phyloP scores from a whole-genome alignment of 768 basidiomycete genomes.

The Lyophyllum shimeji region DNA sequence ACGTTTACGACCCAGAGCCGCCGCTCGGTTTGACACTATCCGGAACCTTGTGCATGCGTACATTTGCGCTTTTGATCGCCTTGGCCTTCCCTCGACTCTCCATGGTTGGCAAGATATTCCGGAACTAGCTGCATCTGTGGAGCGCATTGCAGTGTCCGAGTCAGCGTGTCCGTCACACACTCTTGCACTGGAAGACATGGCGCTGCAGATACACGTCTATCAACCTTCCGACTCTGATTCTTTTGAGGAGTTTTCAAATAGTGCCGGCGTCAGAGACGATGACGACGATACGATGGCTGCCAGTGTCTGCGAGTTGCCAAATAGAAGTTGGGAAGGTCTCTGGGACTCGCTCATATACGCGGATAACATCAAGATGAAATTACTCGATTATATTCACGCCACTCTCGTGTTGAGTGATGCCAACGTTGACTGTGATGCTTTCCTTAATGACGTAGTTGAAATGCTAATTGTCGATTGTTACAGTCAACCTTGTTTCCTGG shows the following conservation, averaged over 20 bases:
- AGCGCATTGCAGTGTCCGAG: slow-evolving; percentile 73
- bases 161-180: slow-evolving; percentile 56
- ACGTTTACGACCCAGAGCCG: slow-evolving; percentile 64
- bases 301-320: slow-evolving; percentile 86
- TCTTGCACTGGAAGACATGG: slow-evolving; percentile 55
- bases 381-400: slow-evolving; percentile 93
- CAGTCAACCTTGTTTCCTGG: slow-evolving; percentile 92
- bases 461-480: slow-evolving; percentile 8
- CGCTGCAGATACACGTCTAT: slow-evolving; percentile 86
- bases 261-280: slow-evolving; percentile 51
- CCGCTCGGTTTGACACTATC: slow-evolving; percentile 76
- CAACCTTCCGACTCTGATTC: slow-evolving; percentile 69
- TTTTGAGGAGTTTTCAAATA: slow-evolving; percentile 72
- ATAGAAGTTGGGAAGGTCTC: slow-evolving; percentile 79
- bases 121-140: slow-evolving; percentile 71
- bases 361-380: slow-evolving; percentile 78
- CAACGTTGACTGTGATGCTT: slow-evolving; percentile 71
- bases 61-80: slow-evolving; percentile 56
- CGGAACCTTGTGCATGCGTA: slow-evolving; percentile 60
- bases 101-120: slow-evolving; percentile 79
- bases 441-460: background rate
- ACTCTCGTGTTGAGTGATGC: slow-evolving; percentile 92
- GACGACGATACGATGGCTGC: slow-evolving; percentile 86
- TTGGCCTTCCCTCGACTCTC: slow-evolving; percentile 69
- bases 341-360: slow-evolving; percentile 92